phyloP scores from a whole-genome alignment of 2,329 filamentous ascomycete species.

The Dactylellina haptotyla region DNA sequence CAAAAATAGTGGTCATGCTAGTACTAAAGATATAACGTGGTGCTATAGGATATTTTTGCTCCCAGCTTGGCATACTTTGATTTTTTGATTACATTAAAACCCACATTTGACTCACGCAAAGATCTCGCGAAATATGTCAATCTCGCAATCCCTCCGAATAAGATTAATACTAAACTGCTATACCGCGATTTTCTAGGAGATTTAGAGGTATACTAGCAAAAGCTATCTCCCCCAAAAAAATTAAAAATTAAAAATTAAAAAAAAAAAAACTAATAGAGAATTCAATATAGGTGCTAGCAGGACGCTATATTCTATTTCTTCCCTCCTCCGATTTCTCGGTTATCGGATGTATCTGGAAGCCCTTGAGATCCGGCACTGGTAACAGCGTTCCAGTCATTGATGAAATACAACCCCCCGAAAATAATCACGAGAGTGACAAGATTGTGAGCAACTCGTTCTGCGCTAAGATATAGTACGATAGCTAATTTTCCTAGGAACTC shows the following conservation, averaged over 20 bases:
- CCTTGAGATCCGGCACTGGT: background rate
- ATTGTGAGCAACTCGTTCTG: background rate
- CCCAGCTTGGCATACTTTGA: constrained; percentile 15
- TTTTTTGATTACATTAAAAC: constrained; percentile 24
- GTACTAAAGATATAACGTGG: background rate
- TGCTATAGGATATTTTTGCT: constrained; percentile 15
- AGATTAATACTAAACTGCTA: background rate
- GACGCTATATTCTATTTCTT: constrained; percentile 16
- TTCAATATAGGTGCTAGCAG: constrained; percentile 5
- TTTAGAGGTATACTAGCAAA: constrained; percentile 12
- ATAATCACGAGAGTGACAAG: background rate
- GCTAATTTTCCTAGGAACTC: background rate
- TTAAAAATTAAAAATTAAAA: too few species aligned
- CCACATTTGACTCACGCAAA: background rate
- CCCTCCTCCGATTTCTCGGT: constrained; percentile 8
- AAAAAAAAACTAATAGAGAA: background rate
- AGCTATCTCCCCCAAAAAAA: too few species aligned
- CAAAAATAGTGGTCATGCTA: background rate
- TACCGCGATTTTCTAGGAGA: constrained; percentile 6
- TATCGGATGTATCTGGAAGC: constrained; percentile 34
- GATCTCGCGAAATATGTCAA: constrained; percentile 13
- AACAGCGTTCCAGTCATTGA: background rate
- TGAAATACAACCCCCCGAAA: background rate
- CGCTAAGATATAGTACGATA: background rate
- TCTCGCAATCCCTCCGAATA: background rate